Evolutionary conservation across 208 protist genomes (phyloP).

Genomic region (Acanthamoeba sp.): DNA sequence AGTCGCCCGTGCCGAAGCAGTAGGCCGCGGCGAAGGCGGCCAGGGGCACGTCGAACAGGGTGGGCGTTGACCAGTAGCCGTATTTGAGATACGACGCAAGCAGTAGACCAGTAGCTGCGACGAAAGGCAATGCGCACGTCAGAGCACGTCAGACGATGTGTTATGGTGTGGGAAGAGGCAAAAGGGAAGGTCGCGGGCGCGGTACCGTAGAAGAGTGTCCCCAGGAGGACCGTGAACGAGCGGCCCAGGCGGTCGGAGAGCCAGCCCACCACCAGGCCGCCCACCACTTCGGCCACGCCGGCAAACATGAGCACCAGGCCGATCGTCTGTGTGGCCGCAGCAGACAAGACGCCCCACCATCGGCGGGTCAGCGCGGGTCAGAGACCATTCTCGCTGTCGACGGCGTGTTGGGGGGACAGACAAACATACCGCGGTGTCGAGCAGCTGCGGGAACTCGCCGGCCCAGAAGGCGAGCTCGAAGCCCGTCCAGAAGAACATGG

Average conservation of each 20-base stretch:
- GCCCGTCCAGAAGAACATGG: slow-evolving; percentile 71
- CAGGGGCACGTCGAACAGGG: not conserved
- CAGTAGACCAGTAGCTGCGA: not conserved
- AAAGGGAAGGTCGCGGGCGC: not conserved
- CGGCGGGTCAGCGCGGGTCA: too few relatives aligned
- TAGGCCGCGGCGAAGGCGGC: slow-evolving; percentile 5
- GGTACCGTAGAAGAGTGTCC: slow-evolving; percentile 1
- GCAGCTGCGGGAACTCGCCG: slow-evolving; percentile 73
- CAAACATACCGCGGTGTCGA: slow-evolving; percentile 46
- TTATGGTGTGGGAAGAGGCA: too few relatives aligned
- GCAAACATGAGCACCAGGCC: slow-evolving; percentile 72
- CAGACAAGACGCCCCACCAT: too few relatives aligned
- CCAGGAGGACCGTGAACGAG: slow-evolving; percentile 20
- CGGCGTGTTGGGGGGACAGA: too few relatives aligned
- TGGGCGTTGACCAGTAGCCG: not conserved
- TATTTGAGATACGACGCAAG: not conserved
- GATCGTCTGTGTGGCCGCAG: too few relatives aligned
- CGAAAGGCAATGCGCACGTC: not conserved
- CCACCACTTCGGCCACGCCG: slow-evolving; percentile 67
- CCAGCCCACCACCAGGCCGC: slow-evolving; percentile 16
- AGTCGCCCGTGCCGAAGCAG: slow-evolving; percentile 70
- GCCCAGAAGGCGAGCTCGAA: slow-evolving; percentile 74
- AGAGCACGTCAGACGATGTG: too few relatives aligned
- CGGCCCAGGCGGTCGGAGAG: slow-evolving; percentile 74
- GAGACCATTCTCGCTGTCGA: too few relatives aligned